Base-by-base conservation (phyloP, 805 yeast species). In the Monosporozyma yasuniensis region DNA sequence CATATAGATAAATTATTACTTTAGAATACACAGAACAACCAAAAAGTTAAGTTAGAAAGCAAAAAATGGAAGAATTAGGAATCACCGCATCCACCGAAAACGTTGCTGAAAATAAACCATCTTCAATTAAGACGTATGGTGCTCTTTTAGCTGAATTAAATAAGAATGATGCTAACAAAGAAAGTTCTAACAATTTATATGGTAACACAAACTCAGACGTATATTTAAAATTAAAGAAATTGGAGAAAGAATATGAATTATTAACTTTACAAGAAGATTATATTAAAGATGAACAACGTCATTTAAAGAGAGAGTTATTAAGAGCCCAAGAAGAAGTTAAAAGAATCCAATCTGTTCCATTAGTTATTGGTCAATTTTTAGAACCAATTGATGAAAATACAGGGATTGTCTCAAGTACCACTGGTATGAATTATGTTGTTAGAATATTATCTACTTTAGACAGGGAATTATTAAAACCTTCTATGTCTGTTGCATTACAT, bases 301-400 rank as follows among this genome's bases (percentile, higher is more conserved):
- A 91, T 70, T 76, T 93, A 67, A 90, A 88, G 63, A 79, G 97
- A 56, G 99, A 93, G 72, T 77, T 93, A 50, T 82, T 90, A 45
- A 82, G 97, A 61, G 99, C 99, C 2, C 98, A 95, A 68, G 99
- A 93, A 68, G 99, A 93, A 71, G 99, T 93, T 43, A 91, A 93
- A 69, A 80, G 96, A 61, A 95, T 93, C 66, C 96, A 93, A 64
- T 87, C 96, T 2, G 99, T 93, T 47, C 99, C 99, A 14, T 76
- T 95, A 56, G 99, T 93, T 14, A 93, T 93, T 68, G 99, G 99
- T 22, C 99, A 93, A 71, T 95, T 93, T 62, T 75, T 93, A 58
- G 99, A 93, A 68, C 97, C 98, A 51, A 90, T 93, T 58, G 99
- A 93, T 69, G 93, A 90, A 67, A 83, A 87, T 59, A 87, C 96